These are phyloP conservation scores for Penicillium samsonianum DNA, from an alignment of 495 filamentous ascomycete species.

Conservation along the genomic window DNA sequence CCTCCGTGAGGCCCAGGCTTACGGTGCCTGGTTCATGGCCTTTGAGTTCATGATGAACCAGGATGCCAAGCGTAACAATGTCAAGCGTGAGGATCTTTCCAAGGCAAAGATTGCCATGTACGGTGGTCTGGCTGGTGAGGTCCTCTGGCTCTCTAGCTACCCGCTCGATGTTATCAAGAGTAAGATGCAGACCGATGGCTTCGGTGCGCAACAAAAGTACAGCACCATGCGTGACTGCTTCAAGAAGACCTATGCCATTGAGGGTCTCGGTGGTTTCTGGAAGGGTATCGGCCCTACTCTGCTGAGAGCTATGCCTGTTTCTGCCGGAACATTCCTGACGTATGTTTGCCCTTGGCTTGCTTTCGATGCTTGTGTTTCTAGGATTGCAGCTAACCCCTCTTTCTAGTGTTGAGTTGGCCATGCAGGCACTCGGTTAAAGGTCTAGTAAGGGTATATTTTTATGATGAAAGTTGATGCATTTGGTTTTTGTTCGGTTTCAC, in stretches of 20 bases:
- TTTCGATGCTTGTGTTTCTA: background rate
- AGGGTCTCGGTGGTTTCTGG: conserved; percentile 89
- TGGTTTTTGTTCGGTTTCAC: conserved; percentile 18
- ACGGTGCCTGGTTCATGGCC: conserved; percentile 90
- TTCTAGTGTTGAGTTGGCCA: conserved; percentile 46
- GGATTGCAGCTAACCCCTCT: conserved; percentile 14
- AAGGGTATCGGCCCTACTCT: conserved; percentile 93
- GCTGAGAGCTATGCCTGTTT: conserved; percentile 95
- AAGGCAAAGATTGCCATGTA: conserved; percentile 86
- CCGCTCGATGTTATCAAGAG: conserved; percentile 98
- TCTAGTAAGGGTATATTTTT: conserved; percentile 5
- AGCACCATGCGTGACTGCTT: conserved; percentile 89
- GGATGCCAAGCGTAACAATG: conserved; percentile 72
- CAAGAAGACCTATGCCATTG: conserved; percentile 71
- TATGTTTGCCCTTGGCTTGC: conserved; percentile 31
- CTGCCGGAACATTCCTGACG: conserved; percentile 93
- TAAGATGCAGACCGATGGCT: conserved; percentile 98
- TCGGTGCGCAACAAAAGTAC: conserved; percentile 69
- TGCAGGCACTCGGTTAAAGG: conserved; percentile 47
- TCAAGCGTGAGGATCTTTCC: conserved; percentile 74
- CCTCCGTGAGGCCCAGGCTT: conserved; percentile 87
- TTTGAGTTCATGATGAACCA: conserved; percentile 97
- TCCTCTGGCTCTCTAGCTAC: conserved; percentile 88
- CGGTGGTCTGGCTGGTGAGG: conserved; percentile 91
- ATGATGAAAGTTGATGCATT: conserved; percentile 21